These are phyloP conservation scores for Pistacia atlantica DNA, from an alignment of 345 rosid species.

Conservation along the genomic window DNA sequence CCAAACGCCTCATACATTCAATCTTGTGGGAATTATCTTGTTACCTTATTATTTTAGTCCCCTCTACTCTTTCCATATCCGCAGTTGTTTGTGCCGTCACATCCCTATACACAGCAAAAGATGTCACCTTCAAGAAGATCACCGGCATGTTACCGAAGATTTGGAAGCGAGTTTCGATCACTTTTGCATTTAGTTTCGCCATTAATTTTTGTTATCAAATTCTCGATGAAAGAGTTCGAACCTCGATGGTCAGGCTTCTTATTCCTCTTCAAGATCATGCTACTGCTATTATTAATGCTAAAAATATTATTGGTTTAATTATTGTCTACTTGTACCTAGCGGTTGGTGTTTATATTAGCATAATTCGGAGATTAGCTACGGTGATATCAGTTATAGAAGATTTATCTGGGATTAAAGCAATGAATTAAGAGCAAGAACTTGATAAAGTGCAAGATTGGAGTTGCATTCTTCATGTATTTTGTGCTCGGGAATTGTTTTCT, in stretches of 20 bases:
- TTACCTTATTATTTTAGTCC: slow-evolving; percentile 10
- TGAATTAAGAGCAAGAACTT: slow-evolving; percentile 39
- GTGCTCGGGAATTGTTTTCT: slow-evolving; percentile 5
- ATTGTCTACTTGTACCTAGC: slow-evolving; percentile 12
- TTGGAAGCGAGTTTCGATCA: slow-evolving; percentile 53
- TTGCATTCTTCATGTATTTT: slow-evolving; percentile 26
- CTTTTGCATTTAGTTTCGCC: slow-evolving; percentile 39
- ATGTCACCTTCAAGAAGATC: slow-evolving; percentile 39
- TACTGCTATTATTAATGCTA: too few species aligned
- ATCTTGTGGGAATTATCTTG: too few species aligned
- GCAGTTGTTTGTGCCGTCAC: slow-evolving; percentile 13
- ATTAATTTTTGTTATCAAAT: slow-evolving; percentile 27
- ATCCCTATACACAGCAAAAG: slow-evolving; percentile 37
- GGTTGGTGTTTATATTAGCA: slow-evolving; percentile 41
- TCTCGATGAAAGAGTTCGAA: slow-evolving; percentile 3
- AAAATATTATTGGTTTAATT: background rate
- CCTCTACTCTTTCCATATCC: too few species aligned
- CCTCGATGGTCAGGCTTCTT: background rate
- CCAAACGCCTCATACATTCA: too few species aligned
- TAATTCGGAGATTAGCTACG: slow-evolving; percentile 50
- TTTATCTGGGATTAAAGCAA: slow-evolving; percentile 40
- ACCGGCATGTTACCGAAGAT: slow-evolving; percentile 41
- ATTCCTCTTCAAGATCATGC: too few species aligned
- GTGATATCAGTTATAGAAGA: slow-evolving; percentile 62
- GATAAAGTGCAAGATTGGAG: slow-evolving; percentile 44